A percentile compares a stretch with the other conserved stretches of the same genome.
These are phyloP conservation scores for Blumeriella jaapii DNA, from an alignment of 2,329 filamentous ascomycete species.

Conservation along the genomic window DNA sequence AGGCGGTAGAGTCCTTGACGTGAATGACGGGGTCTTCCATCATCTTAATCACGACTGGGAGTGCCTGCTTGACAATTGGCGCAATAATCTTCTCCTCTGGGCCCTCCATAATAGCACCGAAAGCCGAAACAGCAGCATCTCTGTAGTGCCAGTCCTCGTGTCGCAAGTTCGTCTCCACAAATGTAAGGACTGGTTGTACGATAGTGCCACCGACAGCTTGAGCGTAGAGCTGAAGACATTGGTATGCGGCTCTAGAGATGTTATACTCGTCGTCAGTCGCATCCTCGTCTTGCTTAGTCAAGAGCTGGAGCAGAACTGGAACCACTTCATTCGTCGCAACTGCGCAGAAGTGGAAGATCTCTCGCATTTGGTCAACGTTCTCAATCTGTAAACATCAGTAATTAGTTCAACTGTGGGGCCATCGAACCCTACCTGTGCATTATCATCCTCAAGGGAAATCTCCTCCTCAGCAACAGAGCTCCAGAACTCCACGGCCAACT, in stretches of 20 bases:
- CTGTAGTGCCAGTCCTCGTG: conserved; percentile 89
- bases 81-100: conserved; percentile 87
- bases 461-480: conserved; percentile 99
- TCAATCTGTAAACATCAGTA: conserved; percentile 18
- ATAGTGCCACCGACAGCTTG: conserved; percentile 80
- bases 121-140: conserved; percentile 92
- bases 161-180: conserved; percentile 85
- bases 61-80: conserved; percentile 88
- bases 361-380: conserved; percentile 50
- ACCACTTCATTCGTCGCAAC: conserved; percentile 92
- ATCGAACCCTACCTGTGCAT: conserved; percentile 50
- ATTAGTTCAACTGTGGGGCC: background rate
- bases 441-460: conserved; percentile 95
- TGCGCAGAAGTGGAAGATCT: conserved; percentile 91
- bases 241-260: conserved; percentile 85
- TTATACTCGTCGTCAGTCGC: conserved; percentile 97
- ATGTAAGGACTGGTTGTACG: conserved; percentile 75
- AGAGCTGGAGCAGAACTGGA: conserved; percentile 74
- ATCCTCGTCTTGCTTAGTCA: conserved; percentile 97
- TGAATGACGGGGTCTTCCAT: conserved; percentile 86
- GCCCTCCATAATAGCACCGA: conserved; percentile 97
- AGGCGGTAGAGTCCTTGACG: conserved; percentile 92
- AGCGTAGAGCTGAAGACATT: conserved; percentile 89
- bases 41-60: conserved; percentile 78
- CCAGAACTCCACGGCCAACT: conserved; percentile 98